phyloP scores from a whole-genome alignment of 2,329 filamentous ascomycete species.

The Colletotrichum tanaceti region DNA sequence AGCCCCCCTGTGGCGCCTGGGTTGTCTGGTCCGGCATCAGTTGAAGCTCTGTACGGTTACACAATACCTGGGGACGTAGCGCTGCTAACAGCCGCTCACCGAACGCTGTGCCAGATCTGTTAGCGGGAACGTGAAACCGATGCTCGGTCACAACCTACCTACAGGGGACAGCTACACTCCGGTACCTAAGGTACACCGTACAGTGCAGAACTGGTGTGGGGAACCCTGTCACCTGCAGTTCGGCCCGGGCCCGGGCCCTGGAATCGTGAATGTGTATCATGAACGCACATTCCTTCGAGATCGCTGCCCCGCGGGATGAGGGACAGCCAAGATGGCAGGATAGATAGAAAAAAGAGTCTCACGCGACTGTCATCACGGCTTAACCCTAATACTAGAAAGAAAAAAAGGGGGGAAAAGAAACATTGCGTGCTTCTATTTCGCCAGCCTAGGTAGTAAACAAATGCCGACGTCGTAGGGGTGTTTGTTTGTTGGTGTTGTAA shows the following conservation, averaged over 20 bases:
- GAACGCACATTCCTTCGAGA: not conserved
- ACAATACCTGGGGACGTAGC: not conserved
- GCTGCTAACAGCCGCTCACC: slow-evolving; percentile 1
- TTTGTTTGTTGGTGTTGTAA: no score
- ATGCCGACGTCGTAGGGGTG: not conserved
- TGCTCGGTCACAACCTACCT: slow-evolving; percentile 28
- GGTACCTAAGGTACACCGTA: no score
- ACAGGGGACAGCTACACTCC: not conserved
- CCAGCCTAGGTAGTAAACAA: not conserved
- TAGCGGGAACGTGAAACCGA: slow-evolving; percentile 24
- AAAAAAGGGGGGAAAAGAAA: no score
- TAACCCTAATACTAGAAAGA: no score
- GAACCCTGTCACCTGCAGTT: slow-evolving; percentile 28
- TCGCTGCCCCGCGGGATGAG: no score
- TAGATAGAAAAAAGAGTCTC: no score
- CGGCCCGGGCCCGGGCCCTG: not conserved
- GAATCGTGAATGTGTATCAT: no score
- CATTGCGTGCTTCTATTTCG: no score
- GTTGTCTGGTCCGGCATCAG: no score
- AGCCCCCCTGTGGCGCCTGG: not conserved
- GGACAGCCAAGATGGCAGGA: no score
- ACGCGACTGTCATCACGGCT: no score
- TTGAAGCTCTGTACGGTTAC: not conserved
- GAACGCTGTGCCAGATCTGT: not conserved
- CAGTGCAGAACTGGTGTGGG: slow-evolving; percentile 11